Evolutionary conservation across 1,284 basidiomycete species (phyloP).

Genomic region (Ceraceosorus guamensis): DNA sequence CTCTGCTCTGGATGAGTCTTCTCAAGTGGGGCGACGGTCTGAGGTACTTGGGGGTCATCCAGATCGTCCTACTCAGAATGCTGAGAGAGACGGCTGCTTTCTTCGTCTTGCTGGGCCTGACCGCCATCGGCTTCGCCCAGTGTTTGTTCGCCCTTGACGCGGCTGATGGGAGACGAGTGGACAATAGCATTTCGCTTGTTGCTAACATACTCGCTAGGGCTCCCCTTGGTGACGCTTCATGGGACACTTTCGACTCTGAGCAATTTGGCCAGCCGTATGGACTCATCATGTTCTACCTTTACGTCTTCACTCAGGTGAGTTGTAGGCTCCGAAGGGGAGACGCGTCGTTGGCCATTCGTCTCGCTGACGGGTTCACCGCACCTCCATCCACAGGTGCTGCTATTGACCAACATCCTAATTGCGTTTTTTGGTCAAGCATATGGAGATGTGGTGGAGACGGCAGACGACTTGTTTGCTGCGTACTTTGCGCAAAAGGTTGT

Average conservation of each 20-base stretch:
- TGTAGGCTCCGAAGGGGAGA: too few relatives aligned
- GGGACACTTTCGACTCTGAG: slow-evolving; percentile 27
- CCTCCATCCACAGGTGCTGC: too few relatives aligned
- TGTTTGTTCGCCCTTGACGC: slow-evolving; percentile 81
- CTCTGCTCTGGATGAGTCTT: slow-evolving; percentile 38
- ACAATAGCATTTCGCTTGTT: slow-evolving; percentile 58
- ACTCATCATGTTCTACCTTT: background rate
- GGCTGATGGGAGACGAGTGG: slow-evolving; percentile 64
- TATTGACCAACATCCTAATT: slow-evolving; percentile 85
- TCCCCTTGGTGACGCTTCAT: slow-evolving; percentile 54
- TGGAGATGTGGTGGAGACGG: slow-evolving; percentile 32
- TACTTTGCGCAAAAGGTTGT: slow-evolving; percentile 43
- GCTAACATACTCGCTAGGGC: slow-evolving; percentile 72
- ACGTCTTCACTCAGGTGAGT: too few relatives aligned
- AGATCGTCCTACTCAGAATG: slow-evolving; percentile 59
- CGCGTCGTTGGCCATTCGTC: too few relatives aligned
- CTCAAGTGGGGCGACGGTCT: slow-evolving; percentile 20
- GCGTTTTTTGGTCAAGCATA: slow-evolving; percentile 61
- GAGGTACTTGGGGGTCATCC: slow-evolving; percentile 54
- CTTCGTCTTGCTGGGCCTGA: slow-evolving; percentile 33
- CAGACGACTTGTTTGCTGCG: slow-evolving; percentile 18
- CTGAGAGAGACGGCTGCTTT: slow-evolving; percentile 86
- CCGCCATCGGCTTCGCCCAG: slow-evolving; percentile 67
- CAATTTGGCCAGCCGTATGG: slow-evolving; percentile 66
- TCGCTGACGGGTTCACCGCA: too few relatives aligned